These are phyloP conservation scores for Leccinum angustisporum DNA, from an alignment of 1,284 basidiomycete species.

Conservation along the genomic window DNA sequence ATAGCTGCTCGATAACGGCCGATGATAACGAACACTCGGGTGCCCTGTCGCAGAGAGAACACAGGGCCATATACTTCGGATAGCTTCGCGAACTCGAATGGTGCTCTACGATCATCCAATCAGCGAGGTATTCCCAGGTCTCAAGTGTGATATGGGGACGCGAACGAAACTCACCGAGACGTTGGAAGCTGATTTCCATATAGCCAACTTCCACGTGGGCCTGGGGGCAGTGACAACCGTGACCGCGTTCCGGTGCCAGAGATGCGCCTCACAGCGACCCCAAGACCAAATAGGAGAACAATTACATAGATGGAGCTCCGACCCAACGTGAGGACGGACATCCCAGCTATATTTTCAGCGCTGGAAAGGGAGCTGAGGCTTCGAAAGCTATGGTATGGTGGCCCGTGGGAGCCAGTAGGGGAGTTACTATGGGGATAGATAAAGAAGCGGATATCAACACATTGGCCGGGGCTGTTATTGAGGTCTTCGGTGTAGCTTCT, in stretches of 20 bases:
- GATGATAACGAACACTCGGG: constrained; percentile 14
- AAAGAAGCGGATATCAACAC: neutral
- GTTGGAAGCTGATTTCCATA: constrained; percentile 15
- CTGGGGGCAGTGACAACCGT: constrained; percentile 13
- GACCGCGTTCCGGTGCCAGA: neutral
- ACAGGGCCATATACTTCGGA: constrained; percentile 22
- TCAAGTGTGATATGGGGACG: neutral
- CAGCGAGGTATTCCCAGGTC: neutral
- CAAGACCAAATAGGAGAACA: constrained; percentile 4
- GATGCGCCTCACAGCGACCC: neutral
- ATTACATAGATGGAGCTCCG: constrained; percentile 1
- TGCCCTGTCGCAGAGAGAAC: constrained; percentile 20
- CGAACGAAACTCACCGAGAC: constrained; percentile 7
- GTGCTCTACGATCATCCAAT: neutral
- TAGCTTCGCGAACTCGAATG: constrained; percentile 20
- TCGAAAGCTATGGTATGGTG: neutral
- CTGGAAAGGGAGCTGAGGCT: neutral
- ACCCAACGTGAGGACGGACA: neutral
- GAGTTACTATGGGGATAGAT: neutral
- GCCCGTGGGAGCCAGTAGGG: neutral
- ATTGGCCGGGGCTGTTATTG: neutral
- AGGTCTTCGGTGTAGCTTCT: neutral
- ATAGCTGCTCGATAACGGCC: constrained; percentile 20
- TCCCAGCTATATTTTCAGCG: neutral
- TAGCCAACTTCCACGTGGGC: constrained; percentile 19